phyloP scores from a whole-genome alignment of 345 rosid species.

The Eucalyptus cloeziana region DNA sequence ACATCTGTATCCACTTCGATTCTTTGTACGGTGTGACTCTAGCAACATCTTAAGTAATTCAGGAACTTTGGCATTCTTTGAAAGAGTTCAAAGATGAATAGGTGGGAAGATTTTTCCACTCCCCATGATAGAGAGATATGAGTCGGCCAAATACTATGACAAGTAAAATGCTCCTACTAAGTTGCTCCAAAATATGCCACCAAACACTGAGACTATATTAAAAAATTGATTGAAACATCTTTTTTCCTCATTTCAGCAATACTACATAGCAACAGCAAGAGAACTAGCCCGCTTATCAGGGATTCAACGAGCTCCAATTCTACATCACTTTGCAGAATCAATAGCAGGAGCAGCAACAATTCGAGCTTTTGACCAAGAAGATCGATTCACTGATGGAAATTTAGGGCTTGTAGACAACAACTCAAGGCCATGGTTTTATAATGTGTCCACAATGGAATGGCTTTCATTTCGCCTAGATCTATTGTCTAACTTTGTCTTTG shows the following conservation, averaged over 20 bases:
- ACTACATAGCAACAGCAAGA: conserved; percentile 88
- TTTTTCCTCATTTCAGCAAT: conserved; percentile 30
- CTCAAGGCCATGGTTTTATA: conserved; percentile 95
- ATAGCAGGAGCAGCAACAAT: conserved; percentile 84
- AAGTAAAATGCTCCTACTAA: background rate
- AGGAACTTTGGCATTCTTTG: background rate
- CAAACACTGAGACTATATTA: background rate
- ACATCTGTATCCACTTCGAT: background rate
- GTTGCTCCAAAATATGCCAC: background rate
- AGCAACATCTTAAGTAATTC: background rate
- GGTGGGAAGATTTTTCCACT: background rate
- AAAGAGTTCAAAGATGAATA: background rate
- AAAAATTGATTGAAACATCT: background rate
- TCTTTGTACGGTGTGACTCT: background rate
- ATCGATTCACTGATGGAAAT: conserved; percentile 50
- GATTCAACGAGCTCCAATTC: conserved; percentile 82
- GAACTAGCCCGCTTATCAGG: conserved; percentile 84
- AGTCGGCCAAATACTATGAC: background rate
- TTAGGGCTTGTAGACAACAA: conserved; percentile 59
- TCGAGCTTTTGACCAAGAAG: conserved; percentile 72
- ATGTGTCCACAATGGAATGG: conserved; percentile 89
- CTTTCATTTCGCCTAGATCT: conserved; percentile 80
- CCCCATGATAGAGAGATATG: background rate
- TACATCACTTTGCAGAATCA: conserved; percentile 92
- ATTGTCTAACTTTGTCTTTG: conserved; percentile 84